These are phyloP conservation scores for Pleurotus ostreatus DNA, from an alignment of 768 basidiomycete species.

Conservation along the genomic window DNA sequence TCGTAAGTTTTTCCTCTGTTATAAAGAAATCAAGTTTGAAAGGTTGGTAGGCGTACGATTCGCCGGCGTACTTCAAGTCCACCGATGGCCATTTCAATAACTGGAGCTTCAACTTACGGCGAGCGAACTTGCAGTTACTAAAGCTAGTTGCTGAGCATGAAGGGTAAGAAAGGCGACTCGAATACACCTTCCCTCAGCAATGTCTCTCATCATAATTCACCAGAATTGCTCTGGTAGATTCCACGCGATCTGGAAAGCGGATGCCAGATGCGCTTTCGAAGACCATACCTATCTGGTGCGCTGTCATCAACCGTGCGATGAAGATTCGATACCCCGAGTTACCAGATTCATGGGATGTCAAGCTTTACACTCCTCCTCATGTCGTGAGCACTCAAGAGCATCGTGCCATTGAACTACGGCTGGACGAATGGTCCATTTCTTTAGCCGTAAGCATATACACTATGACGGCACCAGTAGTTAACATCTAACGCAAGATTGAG, in stretches of 20 bases:
- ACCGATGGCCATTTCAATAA: conserved; percentile 84
- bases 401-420: conserved; percentile 60
- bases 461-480: not conserved
- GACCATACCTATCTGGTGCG: conserved; percentile 93
- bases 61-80: conserved; percentile 84
- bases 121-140: conserved; percentile 82
- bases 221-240: conserved; percentile 86
- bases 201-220: conserved; percentile 1
- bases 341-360: conserved; percentile 43
- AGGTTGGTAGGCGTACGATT: conserved; percentile 23
- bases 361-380: conserved; percentile 68
- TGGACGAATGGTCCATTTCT: conserved; percentile 67
- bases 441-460: conserved; percentile 51
- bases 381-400: conserved; percentile 75
- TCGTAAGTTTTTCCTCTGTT: conserved; percentile 34
- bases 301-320: conserved; percentile 74
- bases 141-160: conserved; percentile 44
- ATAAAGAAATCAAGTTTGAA: conserved; percentile 1
- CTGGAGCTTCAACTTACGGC: conserved; percentile 81
- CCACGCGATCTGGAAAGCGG: conserved; percentile 88
- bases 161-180: conserved; percentile 46
- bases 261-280: conserved; percentile 93
- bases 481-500: not conserved
- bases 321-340: conserved; percentile 27
- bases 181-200: not conserved